Percentiles rank a stretch among this genome's conserved stretches.
These are phyloP conservation scores for Exsudoporus frostii DNA, from an alignment of 768 basidiomycete species.

Conservation along the genomic window DNA sequence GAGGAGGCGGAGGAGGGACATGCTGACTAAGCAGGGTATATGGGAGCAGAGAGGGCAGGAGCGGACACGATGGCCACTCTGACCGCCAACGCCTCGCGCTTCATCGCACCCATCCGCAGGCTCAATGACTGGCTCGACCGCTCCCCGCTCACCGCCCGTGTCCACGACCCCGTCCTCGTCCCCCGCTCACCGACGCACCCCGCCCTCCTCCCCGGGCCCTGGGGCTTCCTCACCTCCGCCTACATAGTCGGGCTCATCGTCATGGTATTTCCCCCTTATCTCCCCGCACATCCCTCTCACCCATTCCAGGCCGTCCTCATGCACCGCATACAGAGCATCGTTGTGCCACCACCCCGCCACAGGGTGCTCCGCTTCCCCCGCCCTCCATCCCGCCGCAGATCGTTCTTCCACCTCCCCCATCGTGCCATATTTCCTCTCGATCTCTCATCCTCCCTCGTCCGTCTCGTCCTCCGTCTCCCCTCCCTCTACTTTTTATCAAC, in stretches of 20 bases:
- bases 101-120: slow-evolving; percentile 27
- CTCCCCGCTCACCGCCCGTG: not conserved
- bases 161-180: not conserved
- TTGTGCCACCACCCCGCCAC: slow-evolving; percentile 65
- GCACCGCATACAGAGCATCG: slow-evolving; percentile 75
- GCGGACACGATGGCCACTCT: not conserved
- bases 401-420: slow-evolving; percentile 27
- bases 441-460: slow-evolving; percentile 54
- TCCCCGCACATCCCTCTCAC: not conserved
- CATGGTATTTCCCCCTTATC: slow-evolving; percentile 44
- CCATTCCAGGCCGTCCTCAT: slow-evolving; percentile 55
- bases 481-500: slow-evolving; percentile 60
- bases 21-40: slow-evolving; percentile 25
- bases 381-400: slow-evolving; percentile 24
- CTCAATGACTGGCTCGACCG: slow-evolving; percentile 20
- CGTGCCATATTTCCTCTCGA: slow-evolving; percentile 59
- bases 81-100: not conserved
- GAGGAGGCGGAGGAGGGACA: slow-evolving; percentile 24
- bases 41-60: too few species aligned
- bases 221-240: slow-evolving; percentile 70
- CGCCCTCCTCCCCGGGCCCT: slow-evolving; percentile 52
- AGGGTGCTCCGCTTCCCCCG: slow-evolving; percentile 13
- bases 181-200: not conserved
- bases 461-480: slow-evolving; percentile 58
- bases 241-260: slow-evolving; percentile 66